Evolutionary conservation across 768 basidiomycete genomes (phyloP).

Genomic region (Tricholoma furcatifolium): DNA sequence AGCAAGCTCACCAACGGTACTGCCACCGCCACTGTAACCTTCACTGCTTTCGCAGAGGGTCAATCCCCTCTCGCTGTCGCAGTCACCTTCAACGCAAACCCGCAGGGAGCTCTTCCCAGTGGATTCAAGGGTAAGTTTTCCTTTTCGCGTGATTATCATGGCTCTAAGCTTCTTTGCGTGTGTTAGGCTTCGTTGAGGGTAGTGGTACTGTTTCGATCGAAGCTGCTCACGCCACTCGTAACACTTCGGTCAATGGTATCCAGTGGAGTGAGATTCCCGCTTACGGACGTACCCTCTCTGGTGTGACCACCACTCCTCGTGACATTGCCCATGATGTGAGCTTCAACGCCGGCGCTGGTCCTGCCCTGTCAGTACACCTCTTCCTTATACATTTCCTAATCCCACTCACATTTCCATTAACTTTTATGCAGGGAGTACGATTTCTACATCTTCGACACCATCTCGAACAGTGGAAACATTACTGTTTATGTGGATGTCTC

Average conservation of each 20-base stretch:
- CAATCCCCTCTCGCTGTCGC: conserved; percentile 33
- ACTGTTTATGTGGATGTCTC: conserved; percentile 48
- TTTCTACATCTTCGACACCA: conserved; percentile 59
- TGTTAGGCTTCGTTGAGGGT: conserved; percentile 59
- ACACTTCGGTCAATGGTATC: conserved; percentile 46
- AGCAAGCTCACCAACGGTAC: conserved; percentile 37
- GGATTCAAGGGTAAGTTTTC: conserved; percentile 46
- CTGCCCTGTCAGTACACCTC: conserved; percentile 46
- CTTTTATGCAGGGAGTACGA: conserved; percentile 57
- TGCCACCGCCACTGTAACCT: conserved; percentile 38
- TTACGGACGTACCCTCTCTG: conserved; percentile 59
- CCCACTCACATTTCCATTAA: background rate
- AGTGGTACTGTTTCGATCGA: conserved; percentile 66
- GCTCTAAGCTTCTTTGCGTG: background rate
- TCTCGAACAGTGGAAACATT: conserved; percentile 38
- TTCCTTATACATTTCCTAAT: background rate
- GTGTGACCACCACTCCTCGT: conserved; percentile 58
- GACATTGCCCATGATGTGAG: conserved; percentile 46
- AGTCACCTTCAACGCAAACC: conserved; percentile 35
- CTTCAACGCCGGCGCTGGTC: conserved; percentile 63
- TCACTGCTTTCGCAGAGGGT: conserved; percentile 43
- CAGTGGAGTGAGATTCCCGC: conserved; percentile 60
- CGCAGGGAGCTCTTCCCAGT: conserved; percentile 32
- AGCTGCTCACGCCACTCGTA: conserved; percentile 55
- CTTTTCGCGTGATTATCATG: background rate